Percentiles rank a stretch among this genome's conserved stretches.
Evolutionary conservation across 108 stramenopile genomes (phyloP).

Genomic region (Aurantiochytrium sp.): DNA sequence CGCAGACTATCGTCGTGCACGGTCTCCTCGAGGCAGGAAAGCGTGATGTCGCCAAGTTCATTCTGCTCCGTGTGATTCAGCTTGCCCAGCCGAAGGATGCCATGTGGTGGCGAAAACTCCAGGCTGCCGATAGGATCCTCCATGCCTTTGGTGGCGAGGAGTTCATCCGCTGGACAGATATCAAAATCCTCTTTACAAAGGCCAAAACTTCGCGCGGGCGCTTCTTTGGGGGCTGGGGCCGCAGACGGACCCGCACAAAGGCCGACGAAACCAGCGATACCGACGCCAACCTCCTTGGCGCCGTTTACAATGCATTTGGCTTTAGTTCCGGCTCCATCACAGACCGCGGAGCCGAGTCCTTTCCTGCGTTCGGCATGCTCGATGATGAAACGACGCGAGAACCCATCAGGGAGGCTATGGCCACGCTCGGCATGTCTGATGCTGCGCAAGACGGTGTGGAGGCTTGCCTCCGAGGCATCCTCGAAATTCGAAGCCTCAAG

Average conservation of each 20-base stretch:
- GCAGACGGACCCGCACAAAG: not conserved
- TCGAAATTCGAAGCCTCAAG: not conserved
- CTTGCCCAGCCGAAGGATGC: not conserved
- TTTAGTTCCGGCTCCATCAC: not conserved
- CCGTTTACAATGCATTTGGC: slow-evolving; percentile 7
- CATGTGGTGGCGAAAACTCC: not conserved
- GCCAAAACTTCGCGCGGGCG: not conserved
- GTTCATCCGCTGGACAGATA: not conserved
- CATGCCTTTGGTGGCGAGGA: not conserved
- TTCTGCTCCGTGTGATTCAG: not conserved
- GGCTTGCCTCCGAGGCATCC: not conserved
- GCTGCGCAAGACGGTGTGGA: not conserved
- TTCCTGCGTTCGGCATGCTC: not conserved
- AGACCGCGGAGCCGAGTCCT: not conserved
- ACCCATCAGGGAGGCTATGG: not conserved
- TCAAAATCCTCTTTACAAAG: not conserved
- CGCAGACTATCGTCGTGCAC: not conserved
- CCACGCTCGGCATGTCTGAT: not conserved
- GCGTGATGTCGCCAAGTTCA: not conserved
- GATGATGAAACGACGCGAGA: not conserved
- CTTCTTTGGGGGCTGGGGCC: not conserved
- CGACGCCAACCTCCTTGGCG: not conserved
- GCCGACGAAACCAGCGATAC: not conserved
- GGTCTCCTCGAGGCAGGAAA: not conserved
- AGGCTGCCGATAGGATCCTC: not conserved